Percentiles rank a stretch among this genome's conserved stretches.
These are phyloP conservation scores for Candida koratica DNA, from an alignment of 805 yeast species.

Conservation along the genomic window DNA sequence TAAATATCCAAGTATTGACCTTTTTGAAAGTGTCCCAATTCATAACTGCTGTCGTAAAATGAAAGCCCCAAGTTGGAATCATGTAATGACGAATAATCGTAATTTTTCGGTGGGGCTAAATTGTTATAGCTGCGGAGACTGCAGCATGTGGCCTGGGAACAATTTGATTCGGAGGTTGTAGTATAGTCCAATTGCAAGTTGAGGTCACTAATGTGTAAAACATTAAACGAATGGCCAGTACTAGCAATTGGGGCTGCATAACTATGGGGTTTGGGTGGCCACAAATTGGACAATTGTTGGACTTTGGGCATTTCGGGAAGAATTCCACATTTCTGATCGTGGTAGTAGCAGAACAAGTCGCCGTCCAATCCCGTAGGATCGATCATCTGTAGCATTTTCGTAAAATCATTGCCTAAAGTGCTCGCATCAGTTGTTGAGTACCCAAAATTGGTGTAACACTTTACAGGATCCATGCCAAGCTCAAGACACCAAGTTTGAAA, in stretches of 20 bases:
- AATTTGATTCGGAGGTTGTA: conserved; percentile 53
- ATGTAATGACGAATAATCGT: conserved; percentile 27
- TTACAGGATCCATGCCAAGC: conserved; percentile 30
- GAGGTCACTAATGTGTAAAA: conserved; percentile 61
- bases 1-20: conserved; percentile 25
- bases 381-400: conserved; percentile 48
- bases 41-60: conserved; percentile 25
- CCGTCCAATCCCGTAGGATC: conserved; percentile 54
- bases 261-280: conserved; percentile 32
- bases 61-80: conserved; percentile 16
- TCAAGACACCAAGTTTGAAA: conserved; percentile 44
- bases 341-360: conserved; percentile 28
- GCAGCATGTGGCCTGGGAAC: conserved; percentile 57
- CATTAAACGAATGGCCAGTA: conserved; percentile 43
- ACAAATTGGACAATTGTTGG: conserved; percentile 19
- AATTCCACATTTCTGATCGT: conserved; percentile 46
- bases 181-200: conserved; percentile 54
- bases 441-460: conserved; percentile 20
- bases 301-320: conserved; percentile 46
- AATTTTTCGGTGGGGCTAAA: conserved; percentile 16
- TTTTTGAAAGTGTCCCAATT: conserved; percentile 22
- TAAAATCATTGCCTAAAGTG: conserved; percentile 31
- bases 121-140: conserved; percentile 44
- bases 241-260: conserved; percentile 22
- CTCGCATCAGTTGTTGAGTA: conserved; percentile 31